Evolutionary conservation across 495 filamentous ascomycete genomes (phyloP).

Genomic region (Aspergillus leporis): DNA sequence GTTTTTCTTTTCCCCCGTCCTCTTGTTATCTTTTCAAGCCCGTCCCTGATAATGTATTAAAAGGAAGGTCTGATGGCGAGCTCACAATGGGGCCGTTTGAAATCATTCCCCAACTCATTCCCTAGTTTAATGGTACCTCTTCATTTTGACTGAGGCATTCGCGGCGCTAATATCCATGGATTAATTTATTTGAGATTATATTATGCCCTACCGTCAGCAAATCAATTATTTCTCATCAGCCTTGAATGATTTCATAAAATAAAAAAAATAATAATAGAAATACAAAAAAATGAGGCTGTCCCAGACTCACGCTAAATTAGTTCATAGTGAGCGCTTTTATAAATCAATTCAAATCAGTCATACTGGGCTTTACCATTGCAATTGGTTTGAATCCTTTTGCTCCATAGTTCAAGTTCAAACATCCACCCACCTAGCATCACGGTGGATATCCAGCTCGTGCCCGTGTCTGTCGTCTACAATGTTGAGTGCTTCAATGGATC

Average conservation of each 20-base stretch:
- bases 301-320: slow-evolving; percentile 10
- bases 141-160: too few relatives aligned
- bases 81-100: background rate
- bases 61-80: too few relatives aligned
- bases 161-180: background rate
- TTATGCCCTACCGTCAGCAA: background rate
- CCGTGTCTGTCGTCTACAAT: background rate
- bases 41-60: too few relatives aligned
- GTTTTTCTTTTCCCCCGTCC: background rate
- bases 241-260: background rate
- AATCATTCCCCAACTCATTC: too few relatives aligned
- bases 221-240: background rate
- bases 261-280: background rate
- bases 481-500: background rate
- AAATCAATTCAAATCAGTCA: background rate
- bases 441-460: slow-evolving; percentile 2
- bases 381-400: background rate
- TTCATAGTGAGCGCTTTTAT: background rate
- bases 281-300: slow-evolving; percentile 10
- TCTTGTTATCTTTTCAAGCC: too few relatives aligned
- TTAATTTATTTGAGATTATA: slow-evolving; percentile 4
- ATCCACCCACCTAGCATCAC: background rate
- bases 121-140: too few relatives aligned
- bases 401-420: background rate
- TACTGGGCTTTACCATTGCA: background rate